phyloP scores from a whole-genome alignment of 805 yeast genomes.

The Tetrapisispora namnaoensis region DNA sequence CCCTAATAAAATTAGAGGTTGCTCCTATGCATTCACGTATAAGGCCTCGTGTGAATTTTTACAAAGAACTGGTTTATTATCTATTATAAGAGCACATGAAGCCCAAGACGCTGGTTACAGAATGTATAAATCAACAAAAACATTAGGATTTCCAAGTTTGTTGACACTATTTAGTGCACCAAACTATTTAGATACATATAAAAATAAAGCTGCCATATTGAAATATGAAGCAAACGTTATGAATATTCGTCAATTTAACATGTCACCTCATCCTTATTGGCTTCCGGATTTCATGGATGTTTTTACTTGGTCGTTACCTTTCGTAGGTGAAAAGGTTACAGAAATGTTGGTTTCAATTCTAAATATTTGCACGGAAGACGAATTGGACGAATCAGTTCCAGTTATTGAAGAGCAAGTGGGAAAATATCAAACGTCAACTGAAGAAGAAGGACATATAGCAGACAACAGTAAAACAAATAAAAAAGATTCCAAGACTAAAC shows the following conservation, averaged over 20 bases:
- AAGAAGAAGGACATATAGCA: not conserved
- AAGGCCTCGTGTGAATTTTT: slow-evolving; percentile 72
- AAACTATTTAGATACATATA: slow-evolving; percentile 82
- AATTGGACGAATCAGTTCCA: slow-evolving; percentile 57
- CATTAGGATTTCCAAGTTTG: slow-evolving; percentile 81
- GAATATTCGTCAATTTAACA: slow-evolving; percentile 91
- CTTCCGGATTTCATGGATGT: slow-evolving; percentile 95
- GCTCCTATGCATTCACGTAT: slow-evolving; percentile 84
- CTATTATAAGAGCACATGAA: slow-evolving; percentile 92
- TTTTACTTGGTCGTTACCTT: slow-evolving; percentile 93
- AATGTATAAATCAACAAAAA: slow-evolving; percentile 77
- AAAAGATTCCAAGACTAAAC: slow-evolving; percentile 2
- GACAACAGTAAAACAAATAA: slow-evolving; percentile 2
- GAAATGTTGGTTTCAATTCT: slow-evolving; percentile 85
- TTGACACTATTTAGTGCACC: slow-evolving; percentile 94
- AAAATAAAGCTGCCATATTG: slow-evolving; percentile 90
- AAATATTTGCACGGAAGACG: slow-evolving; percentile 93
- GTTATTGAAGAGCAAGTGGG: slow-evolving; percentile 35
- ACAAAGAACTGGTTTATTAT: slow-evolving; percentile 64
- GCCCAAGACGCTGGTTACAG: slow-evolving; percentile 97
- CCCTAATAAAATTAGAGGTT: slow-evolving; percentile 74
- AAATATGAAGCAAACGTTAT: slow-evolving; percentile 86
- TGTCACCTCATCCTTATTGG: slow-evolving; percentile 94
- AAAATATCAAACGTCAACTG: slow-evolving; percentile 6
- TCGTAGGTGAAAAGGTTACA: slow-evolving; percentile 92